Conservation (phyloP, 805 yeast genomes). For the Yarrowia sp. region DNA sequence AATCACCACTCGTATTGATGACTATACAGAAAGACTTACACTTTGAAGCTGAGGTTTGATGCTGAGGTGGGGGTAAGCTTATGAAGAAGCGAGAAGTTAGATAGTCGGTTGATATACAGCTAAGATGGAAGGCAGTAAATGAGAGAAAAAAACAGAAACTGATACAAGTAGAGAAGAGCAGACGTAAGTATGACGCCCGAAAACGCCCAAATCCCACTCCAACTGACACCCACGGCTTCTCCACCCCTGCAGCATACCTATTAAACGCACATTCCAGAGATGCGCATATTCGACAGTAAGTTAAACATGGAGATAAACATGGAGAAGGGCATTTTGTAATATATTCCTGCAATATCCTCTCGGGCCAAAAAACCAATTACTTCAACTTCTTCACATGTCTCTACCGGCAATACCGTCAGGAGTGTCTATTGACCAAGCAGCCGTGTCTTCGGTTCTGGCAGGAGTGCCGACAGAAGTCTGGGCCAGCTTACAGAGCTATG, state of each 20-base stretch:
- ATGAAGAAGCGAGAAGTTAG: not conserved
- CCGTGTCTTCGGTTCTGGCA: constrained; percentile 2
- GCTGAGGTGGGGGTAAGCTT: not conserved
- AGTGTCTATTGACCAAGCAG: constrained; percentile 1
- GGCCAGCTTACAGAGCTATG: constrained; percentile 4
- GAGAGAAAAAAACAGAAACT: no score
- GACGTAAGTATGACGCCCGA: no score
- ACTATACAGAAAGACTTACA: no score
- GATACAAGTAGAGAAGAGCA: no score
- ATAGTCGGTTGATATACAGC: not conserved
- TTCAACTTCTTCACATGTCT: not conserved
- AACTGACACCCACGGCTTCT: no score
- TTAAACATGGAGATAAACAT: constrained; percentile 15
- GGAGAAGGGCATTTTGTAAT: not conserved
- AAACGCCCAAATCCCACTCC: no score
- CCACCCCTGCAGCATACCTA: not conserved
- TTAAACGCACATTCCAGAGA: constrained; percentile 19
- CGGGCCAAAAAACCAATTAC: no score
- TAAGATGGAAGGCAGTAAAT: no score
- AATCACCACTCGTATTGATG: no score
- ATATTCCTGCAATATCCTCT: not conserved
- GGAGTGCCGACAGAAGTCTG: constrained; percentile 20
- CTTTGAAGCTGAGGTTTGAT: no score
- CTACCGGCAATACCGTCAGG: not conserved
- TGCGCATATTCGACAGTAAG: not conserved